Evolutionary conservation across 192 early-diverging fungal species (phyloP), one percentile per base, ranked within the genome.

Genomic region (Phlyctochytrium planicorne): DNA sequence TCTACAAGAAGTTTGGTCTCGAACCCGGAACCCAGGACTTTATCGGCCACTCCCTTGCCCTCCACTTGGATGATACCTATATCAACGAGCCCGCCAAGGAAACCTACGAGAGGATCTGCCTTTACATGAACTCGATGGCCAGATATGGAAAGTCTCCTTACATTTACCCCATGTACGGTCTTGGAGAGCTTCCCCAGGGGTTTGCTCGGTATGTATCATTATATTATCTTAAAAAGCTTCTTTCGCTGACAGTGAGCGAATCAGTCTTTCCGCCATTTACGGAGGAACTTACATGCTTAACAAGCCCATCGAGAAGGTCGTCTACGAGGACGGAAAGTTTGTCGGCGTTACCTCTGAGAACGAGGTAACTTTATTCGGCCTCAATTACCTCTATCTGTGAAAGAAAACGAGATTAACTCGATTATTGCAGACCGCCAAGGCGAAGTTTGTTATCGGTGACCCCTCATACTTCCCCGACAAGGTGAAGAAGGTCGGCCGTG

Each of bases 231-330:
- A 24, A 4, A 34, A 12, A 30, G 31, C 12, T 59, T 16, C 34
- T 24, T 72, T 65, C 56, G 50, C 17, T 70, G 2, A 16, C 30
- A 60, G 23, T 71, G 24, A 4, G 12, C 12, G 12, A 30, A 12
- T 23, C 61, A 93, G 94, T 59, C 79, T 99, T 70, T 92, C 90
- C 77, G 98, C 98, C 36, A 93, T 99, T 66, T 99, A 98, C 69
- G 95, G 96, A 20, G 98, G 96, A 69, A 99, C 98, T 23, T 99
- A 98, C 81, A 99, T 99, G 98, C 84, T 99, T 34, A 89, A 88
- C 75, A 95, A 93, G 73, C 82, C 86, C 56, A 88, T 96, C 34
- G 94, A 98, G 55, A 93, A 97, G 77, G 85, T 99, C 60, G 82
- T 97, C 52, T 88, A 88, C 53, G 90, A 89, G 52, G 71, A 88